These are phyloP conservation scores for Colletotrichum tamarilloi DNA, from an alignment of 2,329 filamentous ascomycete species.

Conservation along the genomic window DNA sequence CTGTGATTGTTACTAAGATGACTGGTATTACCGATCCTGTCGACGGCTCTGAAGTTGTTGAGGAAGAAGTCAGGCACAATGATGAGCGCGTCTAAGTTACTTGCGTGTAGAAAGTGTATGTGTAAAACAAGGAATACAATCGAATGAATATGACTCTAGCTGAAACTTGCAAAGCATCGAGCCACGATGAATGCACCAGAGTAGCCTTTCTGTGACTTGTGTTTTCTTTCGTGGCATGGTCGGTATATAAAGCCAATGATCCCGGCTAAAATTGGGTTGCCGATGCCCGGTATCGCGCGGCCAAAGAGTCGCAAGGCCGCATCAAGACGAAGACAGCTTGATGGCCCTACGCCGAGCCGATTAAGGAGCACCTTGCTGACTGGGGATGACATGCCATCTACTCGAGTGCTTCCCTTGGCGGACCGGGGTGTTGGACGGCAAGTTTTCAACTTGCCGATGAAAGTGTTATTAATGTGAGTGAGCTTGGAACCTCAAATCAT, in stretches of 20 bases:
- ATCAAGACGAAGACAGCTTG: not conserved
- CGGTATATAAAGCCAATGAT: not conserved
- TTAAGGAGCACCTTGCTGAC: not conserved
- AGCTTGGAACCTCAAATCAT: too few relatives aligned
- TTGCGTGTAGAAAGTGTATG: not conserved
- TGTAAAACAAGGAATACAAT: not conserved
- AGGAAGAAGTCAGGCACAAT: constrained; percentile 18
- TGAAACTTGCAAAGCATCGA: not conserved
- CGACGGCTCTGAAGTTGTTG: constrained; percentile 22
- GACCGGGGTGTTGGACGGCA: not conserved
- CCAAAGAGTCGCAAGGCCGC: not conserved
- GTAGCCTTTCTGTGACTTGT: not conserved
- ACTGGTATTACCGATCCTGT: constrained; percentile 48
- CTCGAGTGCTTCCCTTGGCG: not conserved
- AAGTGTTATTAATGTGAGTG: not conserved
- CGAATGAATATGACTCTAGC: constrained; percentile 16
- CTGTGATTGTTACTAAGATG: constrained; percentile 50
- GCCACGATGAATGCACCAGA: not conserved
- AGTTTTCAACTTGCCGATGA: not conserved
- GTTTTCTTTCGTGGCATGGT: not conserved
- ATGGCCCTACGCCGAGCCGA: not conserved
- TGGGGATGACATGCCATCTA: not conserved
- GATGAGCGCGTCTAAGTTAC: constrained; percentile 22
- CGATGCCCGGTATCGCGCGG: constrained; percentile 21
- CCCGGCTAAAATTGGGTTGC: too few relatives aligned